Percentiles rank a stretch among this genome's conserved stretches.
Conservation (phyloP, 2,329 filamentous ascomycete species). For the Pestalotiopsis sp. region DNA sequence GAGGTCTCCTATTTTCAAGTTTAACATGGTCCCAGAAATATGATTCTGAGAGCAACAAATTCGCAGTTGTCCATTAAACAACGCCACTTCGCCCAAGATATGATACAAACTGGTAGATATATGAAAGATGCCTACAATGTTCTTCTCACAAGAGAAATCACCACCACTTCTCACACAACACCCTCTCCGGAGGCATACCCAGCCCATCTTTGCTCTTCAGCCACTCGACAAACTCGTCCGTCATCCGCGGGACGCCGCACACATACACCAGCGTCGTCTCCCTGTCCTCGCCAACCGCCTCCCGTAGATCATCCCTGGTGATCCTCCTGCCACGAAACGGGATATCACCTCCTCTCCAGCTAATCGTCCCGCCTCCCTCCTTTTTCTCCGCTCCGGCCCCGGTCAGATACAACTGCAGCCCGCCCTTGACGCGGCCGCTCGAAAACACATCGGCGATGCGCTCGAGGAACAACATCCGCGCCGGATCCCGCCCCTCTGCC, state of each 20-base stretch:
- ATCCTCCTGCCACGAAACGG: constrained; percentile 44
- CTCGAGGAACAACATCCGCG: constrained; percentile 53
- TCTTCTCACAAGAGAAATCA: constrained; percentile 27
- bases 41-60: too few species aligned
- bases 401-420: constrained; percentile 52
- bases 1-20: too few species aligned
- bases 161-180: constrained; percentile 70
- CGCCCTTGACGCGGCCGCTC: constrained; percentile 39
- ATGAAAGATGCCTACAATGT: not conserved
- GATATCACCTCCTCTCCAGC: constrained; percentile 26
- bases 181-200: constrained; percentile 47
- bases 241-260: constrained; percentile 71
- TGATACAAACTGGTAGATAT: not conserved
- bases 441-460: constrained; percentile 47
- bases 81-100: too few species aligned
- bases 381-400: constrained; percentile 16
- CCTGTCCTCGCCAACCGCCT: constrained; percentile 39
- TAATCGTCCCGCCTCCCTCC: constrained; percentile 23
- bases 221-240: constrained; percentile 63
- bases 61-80: too few species aligned
- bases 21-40: too few species aligned
- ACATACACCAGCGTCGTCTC: constrained; percentile 61
- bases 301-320: constrained; percentile 41
- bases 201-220: constrained; percentile 36
- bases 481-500: constrained; percentile 22